phyloP scores from a whole-genome alignment of 2,329 filamentous ascomycete genomes.

The Diaporthe sp. region DNA sequence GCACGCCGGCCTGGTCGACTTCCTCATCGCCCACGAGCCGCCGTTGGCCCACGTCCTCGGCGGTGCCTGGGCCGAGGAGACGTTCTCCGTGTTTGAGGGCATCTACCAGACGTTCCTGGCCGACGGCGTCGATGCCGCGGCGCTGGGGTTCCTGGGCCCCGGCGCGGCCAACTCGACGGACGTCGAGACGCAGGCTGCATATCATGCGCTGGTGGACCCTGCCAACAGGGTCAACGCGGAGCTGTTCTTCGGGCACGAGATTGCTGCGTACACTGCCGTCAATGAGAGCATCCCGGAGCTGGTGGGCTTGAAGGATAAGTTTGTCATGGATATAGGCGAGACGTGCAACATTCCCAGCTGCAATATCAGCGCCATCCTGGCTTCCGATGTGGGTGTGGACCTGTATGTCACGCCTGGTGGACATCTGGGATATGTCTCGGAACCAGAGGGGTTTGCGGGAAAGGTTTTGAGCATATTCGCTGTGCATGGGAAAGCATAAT shows the following conservation, averaged over 20 bases:
- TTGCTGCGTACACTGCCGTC: conserved; percentile 9
- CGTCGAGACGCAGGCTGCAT: conserved; percentile 5
- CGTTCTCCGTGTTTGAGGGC: not conserved
- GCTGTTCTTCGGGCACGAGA: conserved; percentile 2
- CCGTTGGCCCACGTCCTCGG: conserved; percentile 26
- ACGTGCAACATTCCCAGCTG: conserved; percentile 15
- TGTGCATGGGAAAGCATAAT: not conserved
- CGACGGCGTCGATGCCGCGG: not conserved
- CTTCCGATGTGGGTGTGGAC: not conserved
- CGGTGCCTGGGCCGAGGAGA: not conserved
- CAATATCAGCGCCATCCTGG: not conserved
- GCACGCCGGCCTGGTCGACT: conserved; percentile 35
- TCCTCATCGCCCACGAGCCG: conserved; percentile 36
- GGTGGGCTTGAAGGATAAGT: not conserved
- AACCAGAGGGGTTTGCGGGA: not conserved
- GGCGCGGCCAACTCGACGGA: not conserved
- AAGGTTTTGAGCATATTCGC: not conserved
- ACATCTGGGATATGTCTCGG: conserved; percentile 9
- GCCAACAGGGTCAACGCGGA: not conserved
- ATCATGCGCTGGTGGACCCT: conserved; percentile 1
- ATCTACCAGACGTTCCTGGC: not conserved
- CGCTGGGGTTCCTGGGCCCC: not conserved
- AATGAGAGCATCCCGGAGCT: not conserved
- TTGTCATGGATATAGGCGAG: conserved; percentile 1
- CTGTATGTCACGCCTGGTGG: not conserved